These are phyloP conservation scores for Trametes elegans DNA, from an alignment of 768 basidiomycete species.

Conservation along the genomic window DNA sequence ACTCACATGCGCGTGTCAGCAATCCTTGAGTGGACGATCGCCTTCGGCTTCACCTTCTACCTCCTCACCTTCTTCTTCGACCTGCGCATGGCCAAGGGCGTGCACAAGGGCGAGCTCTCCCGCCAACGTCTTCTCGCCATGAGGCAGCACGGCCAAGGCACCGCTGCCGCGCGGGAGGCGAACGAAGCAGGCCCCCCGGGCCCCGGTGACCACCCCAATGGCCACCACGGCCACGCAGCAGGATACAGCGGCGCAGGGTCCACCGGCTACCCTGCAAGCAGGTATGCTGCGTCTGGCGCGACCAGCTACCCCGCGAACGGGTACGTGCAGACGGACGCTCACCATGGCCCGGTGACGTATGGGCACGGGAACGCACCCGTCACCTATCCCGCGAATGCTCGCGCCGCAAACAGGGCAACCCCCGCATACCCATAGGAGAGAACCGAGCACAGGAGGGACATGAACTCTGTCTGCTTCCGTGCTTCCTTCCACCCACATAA, in stretches of 20 bases:
- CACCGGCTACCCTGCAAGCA: background rate
- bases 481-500: no score
- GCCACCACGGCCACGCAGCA: no score
- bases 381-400: background rate
- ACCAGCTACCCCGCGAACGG: background rate
- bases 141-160: conserved; percentile 19
- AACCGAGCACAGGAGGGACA: background rate
- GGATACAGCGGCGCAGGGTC: background rate
- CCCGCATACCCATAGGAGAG: background rate
- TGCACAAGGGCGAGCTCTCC: conserved; percentile 46
- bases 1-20: conserved; percentile 33
- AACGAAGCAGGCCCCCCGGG: conserved; percentile 10
- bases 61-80: conserved; percentile 73
- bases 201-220: no score
- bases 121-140: conserved; percentile 30
- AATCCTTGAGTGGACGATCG: conserved; percentile 74
- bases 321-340: background rate
- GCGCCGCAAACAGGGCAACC: background rate
- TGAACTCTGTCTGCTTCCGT: no score
- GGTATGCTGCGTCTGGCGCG: background rate
- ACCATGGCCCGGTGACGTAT: background rate
- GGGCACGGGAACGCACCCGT: background rate
- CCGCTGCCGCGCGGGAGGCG: conserved; percentile 7
- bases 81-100: conserved; percentile 57
- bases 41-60: conserved; percentile 72